Evolutionary conservation across 306 rosid species (phyloP), one percentile per base, ranked within the genome.

Genomic region (Trifolium fragiferum): DNA sequence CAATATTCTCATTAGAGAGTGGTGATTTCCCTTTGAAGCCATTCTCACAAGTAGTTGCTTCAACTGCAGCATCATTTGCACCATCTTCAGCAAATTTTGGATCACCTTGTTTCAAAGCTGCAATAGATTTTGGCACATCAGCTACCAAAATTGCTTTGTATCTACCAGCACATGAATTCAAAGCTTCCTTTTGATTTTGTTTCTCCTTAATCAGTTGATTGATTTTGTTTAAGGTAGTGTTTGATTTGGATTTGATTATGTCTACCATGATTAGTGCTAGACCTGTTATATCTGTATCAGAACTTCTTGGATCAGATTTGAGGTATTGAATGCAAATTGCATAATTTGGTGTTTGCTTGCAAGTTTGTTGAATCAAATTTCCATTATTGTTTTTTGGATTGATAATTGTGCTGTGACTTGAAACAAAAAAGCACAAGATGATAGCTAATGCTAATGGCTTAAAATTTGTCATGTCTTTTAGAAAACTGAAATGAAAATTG

Each of bases 331-430:
- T 20, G 33, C 88, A 90, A 7, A 81, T 66, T 16, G 51, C 20
- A 21, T 55, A 64, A 10, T 75, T 37, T 9, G 89, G 92, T 2
- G 93, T 90, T n/a, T 79, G 27, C 49, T 54, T 70, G 81, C 93
- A 86, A 33, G 85, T 85, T 76, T 73, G 41, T 13, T 76, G 63
- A 0, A 88, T 78, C 54, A 85, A 59, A 8, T 38, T 74, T 49
- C 69, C 72, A 18, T 76, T 37, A 5, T 54, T 20, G 60, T 2
- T 23, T 23, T 55, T 70, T 54, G 35, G 68, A 0, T 2, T 55
- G 13, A 33, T n/a, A 1, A n/a, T n/a, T 66, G 46, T 27, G 71
- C 68, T 13, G 18, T 82, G 66, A 65, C 27, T 77, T 23, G 9
- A 0, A 54, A 63, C 37, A 65, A 72, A 4, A 7, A 66, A 8